phyloP scores from a whole-genome alignment of 176 grass and related monocot species.

The Cenchrus americanus region DNA sequence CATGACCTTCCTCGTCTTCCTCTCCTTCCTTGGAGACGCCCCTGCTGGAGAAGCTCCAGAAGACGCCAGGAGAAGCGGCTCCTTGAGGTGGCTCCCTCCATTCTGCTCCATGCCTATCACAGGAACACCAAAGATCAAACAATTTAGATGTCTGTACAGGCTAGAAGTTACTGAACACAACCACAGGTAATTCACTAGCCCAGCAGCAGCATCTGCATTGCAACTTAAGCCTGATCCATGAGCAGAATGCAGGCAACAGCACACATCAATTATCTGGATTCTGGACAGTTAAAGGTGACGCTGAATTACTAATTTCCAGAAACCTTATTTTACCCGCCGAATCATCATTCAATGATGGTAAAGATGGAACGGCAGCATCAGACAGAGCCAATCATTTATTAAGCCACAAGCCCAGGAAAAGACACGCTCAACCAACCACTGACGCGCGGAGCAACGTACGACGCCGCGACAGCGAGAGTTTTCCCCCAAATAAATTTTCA shows the following conservation, averaged over 20 bases:
- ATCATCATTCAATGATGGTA: neutral
- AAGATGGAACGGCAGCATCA: neutral
- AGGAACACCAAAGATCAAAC: neutral
- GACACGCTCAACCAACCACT: neutral
- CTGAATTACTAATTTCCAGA: neutral
- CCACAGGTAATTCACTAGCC: neutral
- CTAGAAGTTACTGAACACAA: neutral
- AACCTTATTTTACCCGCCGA: neutral
- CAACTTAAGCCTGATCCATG: neutral
- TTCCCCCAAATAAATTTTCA: neutral
- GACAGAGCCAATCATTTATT: neutral
- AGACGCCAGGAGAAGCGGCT: constrained; percentile 55
- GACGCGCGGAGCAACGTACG: neutral
- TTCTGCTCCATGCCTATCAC: constrained; percentile 53
- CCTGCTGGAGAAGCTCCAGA: constrained; percentile 26
- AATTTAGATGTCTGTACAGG: neutral
- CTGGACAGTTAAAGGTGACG: neutral
- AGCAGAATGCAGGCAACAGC: neutral
- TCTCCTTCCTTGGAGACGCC: constrained; percentile 45
- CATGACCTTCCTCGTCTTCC: constrained; percentile 55
- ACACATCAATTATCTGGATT: neutral
- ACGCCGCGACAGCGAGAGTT: constrained; percentile 22
- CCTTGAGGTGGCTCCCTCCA: constrained; percentile 52
- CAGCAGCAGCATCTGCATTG: neutral
- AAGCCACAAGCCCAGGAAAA: neutral